A percentile compares a stretch with the other conserved stretches of the same genome.
These are phyloP conservation scores for Seiridium unicorne DNA, from an alignment of 2,329 filamentous ascomycete species.

Conservation along the genomic window DNA sequence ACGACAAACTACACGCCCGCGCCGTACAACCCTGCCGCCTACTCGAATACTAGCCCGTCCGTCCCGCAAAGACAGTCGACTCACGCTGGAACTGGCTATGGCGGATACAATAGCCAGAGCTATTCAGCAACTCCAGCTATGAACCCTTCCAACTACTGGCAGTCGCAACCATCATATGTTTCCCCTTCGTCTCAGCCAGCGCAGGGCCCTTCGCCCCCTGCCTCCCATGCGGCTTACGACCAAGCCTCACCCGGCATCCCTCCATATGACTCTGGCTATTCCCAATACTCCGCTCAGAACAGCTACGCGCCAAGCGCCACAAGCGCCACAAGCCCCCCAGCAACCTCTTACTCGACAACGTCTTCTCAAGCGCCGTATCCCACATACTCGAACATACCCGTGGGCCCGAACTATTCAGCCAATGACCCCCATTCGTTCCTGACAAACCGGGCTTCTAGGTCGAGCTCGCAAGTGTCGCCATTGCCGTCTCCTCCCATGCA, in stretches of 20 bases:
- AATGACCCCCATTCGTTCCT: conserved; percentile 45
- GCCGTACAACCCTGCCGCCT: conserved; percentile 60
- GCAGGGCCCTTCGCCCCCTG: conserved; percentile 27
- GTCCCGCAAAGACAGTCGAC: conserved; percentile 50
- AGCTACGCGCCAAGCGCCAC: conserved; percentile 37
- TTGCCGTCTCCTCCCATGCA: conserved; percentile 41
- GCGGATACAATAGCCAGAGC: conserved; percentile 42
- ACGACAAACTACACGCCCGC: conserved; percentile 47
- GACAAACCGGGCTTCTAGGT: conserved; percentile 39
- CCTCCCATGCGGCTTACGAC: conserved; percentile 36
- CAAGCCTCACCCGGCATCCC: conserved; percentile 27
- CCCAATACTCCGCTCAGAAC: conserved; percentile 23
- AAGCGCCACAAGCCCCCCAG: conserved; percentile 34
- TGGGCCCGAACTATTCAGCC: conserved; percentile 47
- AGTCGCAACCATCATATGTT: conserved; percentile 24
- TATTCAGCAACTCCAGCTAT: conserved; percentile 25
- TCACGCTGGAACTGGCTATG: conserved; percentile 41
- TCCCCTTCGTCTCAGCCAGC: conserved; percentile 21
- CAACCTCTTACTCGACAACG: conserved; percentile 33
- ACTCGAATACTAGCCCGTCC: conserved; percentile 40
- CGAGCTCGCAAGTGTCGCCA: conserved; percentile 50
- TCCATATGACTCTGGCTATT: conserved; percentile 27
- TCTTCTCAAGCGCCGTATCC: conserved; percentile 50
- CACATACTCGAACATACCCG: conserved; percentile 49
- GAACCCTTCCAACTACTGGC: conserved; percentile 27